Conservation (phyloP, 495 filamentous ascomycete genomes). For the Penicillium ucsense region DNA sequence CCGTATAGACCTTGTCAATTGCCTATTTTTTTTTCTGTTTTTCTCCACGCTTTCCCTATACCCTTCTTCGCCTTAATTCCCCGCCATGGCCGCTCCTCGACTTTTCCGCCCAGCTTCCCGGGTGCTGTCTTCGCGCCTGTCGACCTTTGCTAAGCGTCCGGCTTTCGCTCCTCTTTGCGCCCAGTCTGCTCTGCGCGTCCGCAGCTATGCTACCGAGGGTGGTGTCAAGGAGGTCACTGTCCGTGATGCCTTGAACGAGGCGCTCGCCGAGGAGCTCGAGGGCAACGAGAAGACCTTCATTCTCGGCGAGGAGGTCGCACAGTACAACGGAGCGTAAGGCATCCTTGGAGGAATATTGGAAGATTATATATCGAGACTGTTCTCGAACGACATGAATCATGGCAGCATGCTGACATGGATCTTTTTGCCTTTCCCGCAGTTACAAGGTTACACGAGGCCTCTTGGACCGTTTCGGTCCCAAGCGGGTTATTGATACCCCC, state of each 20-base stretch:
- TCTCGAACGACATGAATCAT: neutral
- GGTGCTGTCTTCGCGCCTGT: constrained; percentile 56
- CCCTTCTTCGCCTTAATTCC: constrained; percentile 10
- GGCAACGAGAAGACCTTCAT: constrained; percentile 88
- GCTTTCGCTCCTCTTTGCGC: constrained; percentile 41
- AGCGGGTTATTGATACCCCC: constrained; percentile 94
- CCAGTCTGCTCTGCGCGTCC: constrained; percentile 34
- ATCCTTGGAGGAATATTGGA: neutral
- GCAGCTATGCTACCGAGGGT: constrained; percentile 43
- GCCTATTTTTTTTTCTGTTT: constrained; percentile 11
- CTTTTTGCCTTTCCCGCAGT: constrained; percentile 24
- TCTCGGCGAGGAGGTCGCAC: constrained; percentile 94
- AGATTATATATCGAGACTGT: neutral
- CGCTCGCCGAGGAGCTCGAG: constrained; percentile 95
- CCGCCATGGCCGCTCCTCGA: constrained; percentile 56
- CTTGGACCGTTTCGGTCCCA: constrained; percentile 91
- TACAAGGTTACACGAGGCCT: constrained; percentile 99
- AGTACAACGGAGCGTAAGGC: constrained; percentile 91
- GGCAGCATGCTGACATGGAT: constrained; percentile 6
- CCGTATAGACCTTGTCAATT: constrained; percentile 24
- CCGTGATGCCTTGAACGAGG: constrained; percentile 94
- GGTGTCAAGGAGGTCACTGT: constrained; percentile 89
- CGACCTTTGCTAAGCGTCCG: constrained; percentile 41
- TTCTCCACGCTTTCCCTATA: neutral
- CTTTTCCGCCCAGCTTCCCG: constrained; percentile 74